phyloP scores from a whole-genome alignment of 768 basidiomycete species.

The Cantharellus cinnabarinus region DNA sequence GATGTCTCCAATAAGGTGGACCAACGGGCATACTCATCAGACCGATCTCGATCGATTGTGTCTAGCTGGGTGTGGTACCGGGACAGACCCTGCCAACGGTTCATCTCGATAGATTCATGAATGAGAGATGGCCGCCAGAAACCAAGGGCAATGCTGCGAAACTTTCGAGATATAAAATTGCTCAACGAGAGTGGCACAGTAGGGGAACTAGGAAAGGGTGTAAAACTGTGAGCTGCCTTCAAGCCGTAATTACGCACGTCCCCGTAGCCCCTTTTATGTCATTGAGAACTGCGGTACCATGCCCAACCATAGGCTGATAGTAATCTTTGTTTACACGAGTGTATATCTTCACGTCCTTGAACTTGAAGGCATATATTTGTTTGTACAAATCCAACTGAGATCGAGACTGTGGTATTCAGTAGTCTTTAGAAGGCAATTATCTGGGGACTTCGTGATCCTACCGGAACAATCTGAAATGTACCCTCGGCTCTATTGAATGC shows the following conservation, averaged over 20 bases:
- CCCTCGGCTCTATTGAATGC: slow-evolving; percentile 66
- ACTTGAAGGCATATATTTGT: slow-evolving; percentile 49
- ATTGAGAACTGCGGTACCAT: slow-evolving; percentile 27
- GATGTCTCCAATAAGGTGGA: slow-evolving; percentile 64
- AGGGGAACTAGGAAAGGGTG: background rate
- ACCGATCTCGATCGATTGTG: slow-evolving; percentile 2
- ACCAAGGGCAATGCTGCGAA: slow-evolving; percentile 7
- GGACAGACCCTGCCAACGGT: slow-evolving; percentile 21
- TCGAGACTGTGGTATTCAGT: slow-evolving; percentile 32
- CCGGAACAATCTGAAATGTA: slow-evolving; percentile 58
- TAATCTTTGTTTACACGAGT: slow-evolving; percentile 62
- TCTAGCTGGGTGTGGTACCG: slow-evolving; percentile 14
- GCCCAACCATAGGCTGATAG: slow-evolving; percentile 38
- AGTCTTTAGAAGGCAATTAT: slow-evolving; percentile 5
- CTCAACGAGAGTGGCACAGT: background rate
- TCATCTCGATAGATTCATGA: slow-evolving; percentile 1
- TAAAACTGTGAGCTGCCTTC: background rate
- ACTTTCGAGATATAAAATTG: background rate
- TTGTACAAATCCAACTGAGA: slow-evolving; percentile 73
- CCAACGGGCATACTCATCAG: slow-evolving; percentile 68
- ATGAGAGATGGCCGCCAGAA: slow-evolving; percentile 1
- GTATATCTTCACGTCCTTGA: slow-evolving; percentile 41
- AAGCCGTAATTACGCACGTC: background rate
- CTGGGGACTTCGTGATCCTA: slow-evolving; percentile 17
- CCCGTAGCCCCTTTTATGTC: background rate